Base-by-base conservation (phyloP, 176 grass and related monocot genomes). In the Carex pumila region DNA sequence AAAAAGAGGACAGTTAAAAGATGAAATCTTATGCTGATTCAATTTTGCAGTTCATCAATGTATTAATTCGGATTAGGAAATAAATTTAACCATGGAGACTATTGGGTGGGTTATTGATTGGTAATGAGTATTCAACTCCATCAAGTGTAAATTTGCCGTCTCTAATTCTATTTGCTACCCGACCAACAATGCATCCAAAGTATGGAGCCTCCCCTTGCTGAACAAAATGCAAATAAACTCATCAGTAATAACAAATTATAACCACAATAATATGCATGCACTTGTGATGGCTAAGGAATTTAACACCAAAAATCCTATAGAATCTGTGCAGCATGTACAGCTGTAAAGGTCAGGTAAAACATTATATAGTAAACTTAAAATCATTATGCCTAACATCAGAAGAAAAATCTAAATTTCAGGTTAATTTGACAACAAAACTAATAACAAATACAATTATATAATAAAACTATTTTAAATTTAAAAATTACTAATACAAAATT, bases 111-210 rank as follows among this genome's bases (percentile, higher is more conserved):
- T 98, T 91, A 84, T 98, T 98, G 54, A 98, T 85, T 25, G 89
- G 79, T 53, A 94, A 90, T 10, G 90, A 91, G 83, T 94, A 83
- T 56, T 92, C 84, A 36, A 88, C 87, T 67, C 87, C 92, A 0
- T 90, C 79, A 2, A 98, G 63, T 58, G 39, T 88, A 74, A 93
- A 98, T 71, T 89, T 91, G 6, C 92, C 89, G 21, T 87, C 30
- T 70, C 89, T 91, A 73, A 98, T 98, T 86, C 95, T 94, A 74
- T 94, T 98, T 71, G 95, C 95, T 36, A 98, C 92, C 36, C 90
- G 89, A 29, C 92, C 92, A 87, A 98, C 95, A 77, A 98, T 94
- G 81, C 95, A 94, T n/a, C 92, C 95, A 91, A 98, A 98, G 65
- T 98, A 94, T 36, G 90, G 92, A 36, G 90, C 64, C 72, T 76